phyloP scores from a whole-genome alignment of 768 basidiomycete species.

The Peribolospora baueri region DNA sequence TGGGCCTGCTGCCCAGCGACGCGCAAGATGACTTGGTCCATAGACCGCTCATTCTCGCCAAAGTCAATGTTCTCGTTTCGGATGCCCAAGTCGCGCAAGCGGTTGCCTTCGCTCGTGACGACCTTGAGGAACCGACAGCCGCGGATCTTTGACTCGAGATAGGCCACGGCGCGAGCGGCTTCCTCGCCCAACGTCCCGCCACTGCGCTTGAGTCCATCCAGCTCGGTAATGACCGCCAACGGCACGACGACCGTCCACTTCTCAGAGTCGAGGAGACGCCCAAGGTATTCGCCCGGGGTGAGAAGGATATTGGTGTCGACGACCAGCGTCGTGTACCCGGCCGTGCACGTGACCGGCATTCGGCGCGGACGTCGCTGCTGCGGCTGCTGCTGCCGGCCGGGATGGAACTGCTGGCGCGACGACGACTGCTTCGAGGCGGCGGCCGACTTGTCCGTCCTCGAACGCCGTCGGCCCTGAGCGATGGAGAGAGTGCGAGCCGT shows the following conservation, averaged over 20 bases:
- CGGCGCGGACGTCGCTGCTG: conserved; percentile 21
- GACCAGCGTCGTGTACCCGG: conserved; percentile 74
- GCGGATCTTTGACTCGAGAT: conserved; percentile 50
- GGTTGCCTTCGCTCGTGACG: conserved; percentile 85
- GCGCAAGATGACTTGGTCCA: conserved; percentile 87
- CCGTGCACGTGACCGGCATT: conserved; percentile 26
- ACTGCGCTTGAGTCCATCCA: conserved; percentile 63
- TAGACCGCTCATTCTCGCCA: conserved; percentile 36
- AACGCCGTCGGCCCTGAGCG: no score
- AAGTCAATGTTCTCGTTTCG: conserved; percentile 68
- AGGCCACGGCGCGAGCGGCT: conserved; percentile 45
- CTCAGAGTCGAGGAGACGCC: conserved; percentile 49
- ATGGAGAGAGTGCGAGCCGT: conserved; percentile 21
- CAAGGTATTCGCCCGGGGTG: conserved; percentile 48
- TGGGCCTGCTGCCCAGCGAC: conserved; percentile 83
- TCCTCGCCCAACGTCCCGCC: conserved; percentile 40
- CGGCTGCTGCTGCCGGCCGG: conserved; percentile 17
- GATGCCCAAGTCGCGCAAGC: conserved; percentile 54
- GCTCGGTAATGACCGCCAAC: conserved; percentile 77
- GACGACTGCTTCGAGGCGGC: conserved; percentile 47
- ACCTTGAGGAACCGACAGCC: conserved; percentile 61
- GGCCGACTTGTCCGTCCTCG: conserved; percentile 15
- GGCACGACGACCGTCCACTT: conserved; percentile 78
- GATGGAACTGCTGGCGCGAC: conserved; percentile 21
- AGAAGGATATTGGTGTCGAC: conserved; percentile 88